phyloP scores from a whole-genome alignment of 2,329 filamentous ascomycete species.

The Didymella glomerata region DNA sequence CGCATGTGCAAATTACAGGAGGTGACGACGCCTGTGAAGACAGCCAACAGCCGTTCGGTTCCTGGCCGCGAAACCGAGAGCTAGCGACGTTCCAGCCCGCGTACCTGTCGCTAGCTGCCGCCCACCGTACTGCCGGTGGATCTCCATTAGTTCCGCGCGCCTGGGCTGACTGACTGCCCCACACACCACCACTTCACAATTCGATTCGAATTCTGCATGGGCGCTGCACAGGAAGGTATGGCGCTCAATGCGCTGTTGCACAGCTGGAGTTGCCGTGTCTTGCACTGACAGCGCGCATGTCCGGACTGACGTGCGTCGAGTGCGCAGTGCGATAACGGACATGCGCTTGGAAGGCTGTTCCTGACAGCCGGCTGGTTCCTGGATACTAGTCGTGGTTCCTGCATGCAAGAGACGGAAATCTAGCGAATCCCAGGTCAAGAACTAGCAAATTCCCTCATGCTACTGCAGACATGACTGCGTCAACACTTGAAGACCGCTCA shows the following conservation, averaged over 20 bases:
- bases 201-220: slow-evolving; percentile 14
- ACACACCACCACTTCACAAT: slow-evolving; percentile 16
- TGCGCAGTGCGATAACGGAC: slow-evolving; percentile 12
- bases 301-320: slow-evolving; percentile 10
- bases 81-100: slow-evolving; percentile 13
- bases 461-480: slow-evolving; percentile 21
- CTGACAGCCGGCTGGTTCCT: slow-evolving; percentile 13
- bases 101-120: slow-evolving; percentile 9
- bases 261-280: slow-evolving; percentile 17
- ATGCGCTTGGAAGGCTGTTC: slow-evolving; percentile 10
- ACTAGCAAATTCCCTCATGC: slow-evolving; percentile 18
- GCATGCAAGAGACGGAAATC: slow-evolving; percentile 13
- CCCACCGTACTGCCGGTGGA: slow-evolving; percentile 6
- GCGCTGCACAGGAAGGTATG: slow-evolving; percentile 12
- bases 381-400: slow-evolving; percentile 14
- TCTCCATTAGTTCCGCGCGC: slow-evolving; percentile 17
- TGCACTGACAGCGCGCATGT: slow-evolving; percentile 13
- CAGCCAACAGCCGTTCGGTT: slow-evolving; percentile 21
- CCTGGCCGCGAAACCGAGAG: slow-evolving; percentile 6
- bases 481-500: slow-evolving; percentile 8
- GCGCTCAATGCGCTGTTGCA: slow-evolving; percentile 13
- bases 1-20: slow-evolving; percentile 24
- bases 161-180: slow-evolving; percentile 11
- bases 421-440: slow-evolving; percentile 14
- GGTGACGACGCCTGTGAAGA: slow-evolving; percentile 21